A percentile compares a stretch with the other conserved stretches of the same genome.
Conservation (phyloP, 768 basidiomycete species). For the Hericium rajendrae region DNA sequence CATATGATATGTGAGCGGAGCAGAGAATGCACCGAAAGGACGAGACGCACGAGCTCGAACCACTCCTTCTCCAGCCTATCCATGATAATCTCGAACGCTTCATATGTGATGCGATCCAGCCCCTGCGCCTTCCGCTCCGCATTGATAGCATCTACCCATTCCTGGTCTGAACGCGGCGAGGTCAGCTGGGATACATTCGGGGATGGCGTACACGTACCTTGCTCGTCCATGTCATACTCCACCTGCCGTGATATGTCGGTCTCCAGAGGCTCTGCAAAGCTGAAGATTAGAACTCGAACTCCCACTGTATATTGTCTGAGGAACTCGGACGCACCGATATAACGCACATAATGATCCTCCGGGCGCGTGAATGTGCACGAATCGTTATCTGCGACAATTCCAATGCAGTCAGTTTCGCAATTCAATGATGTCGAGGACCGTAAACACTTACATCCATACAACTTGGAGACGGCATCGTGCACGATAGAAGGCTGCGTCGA, state of each 20-base stretch:
- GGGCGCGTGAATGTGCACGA: conserved; percentile 65
- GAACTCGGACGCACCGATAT: conserved; percentile 55
- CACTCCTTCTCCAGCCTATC: conserved; percentile 98
- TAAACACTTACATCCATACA: conserved; percentile 62
- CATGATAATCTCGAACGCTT: conserved; percentile 93
- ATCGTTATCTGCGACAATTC: conserved; percentile 43
- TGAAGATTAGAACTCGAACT: not conserved
- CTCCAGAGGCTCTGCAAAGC: conserved; percentile 72
- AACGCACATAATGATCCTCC: conserved; percentile 74
- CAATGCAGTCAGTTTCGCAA: not conserved
- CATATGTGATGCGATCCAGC: conserved; percentile 62
- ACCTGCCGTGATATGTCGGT: conserved; percentile 87
- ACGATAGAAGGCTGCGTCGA: conserved; percentile 54
- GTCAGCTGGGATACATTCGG: not conserved
- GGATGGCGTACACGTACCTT: conserved; percentile 43
- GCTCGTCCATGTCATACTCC: conserved; percentile 99
- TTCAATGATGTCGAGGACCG: not conserved
- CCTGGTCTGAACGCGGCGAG: conserved; percentile 53
- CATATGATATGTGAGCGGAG: not conserved
- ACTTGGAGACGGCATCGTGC: conserved; percentile 49
- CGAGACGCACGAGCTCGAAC: conserved; percentile 76
- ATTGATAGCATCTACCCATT: conserved; percentile 89
- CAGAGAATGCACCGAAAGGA: conserved; percentile 1
- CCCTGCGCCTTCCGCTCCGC: conserved; percentile 70
- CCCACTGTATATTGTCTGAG: not conserved